Base-by-base conservation (phyloP, 108 stramenopile species). In the Poteriospumella lacustris region DNA sequence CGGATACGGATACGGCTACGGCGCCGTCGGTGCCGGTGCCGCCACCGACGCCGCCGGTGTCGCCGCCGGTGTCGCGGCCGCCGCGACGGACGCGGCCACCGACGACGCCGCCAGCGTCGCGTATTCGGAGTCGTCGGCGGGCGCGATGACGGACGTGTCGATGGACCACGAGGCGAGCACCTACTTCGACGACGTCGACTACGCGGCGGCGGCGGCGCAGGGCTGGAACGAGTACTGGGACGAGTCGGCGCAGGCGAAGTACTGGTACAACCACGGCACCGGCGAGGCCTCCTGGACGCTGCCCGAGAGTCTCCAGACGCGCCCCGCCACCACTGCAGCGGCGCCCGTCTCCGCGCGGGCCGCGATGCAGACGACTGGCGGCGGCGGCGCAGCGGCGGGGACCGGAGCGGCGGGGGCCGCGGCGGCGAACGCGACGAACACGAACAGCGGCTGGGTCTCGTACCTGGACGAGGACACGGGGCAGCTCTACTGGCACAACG, bases 171-270 rank as follows among this genome's bases (percentile, higher is more conserved):
- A 73, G 19, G 36, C 12, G 36, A 42, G 41, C n/a, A 12, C 26
- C 31, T 19, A 33, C 31, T 34, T 5, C 31, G 36, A 40, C 19
- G 70, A 73, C 42, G 26, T 28, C 41, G 47, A 52, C 5, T 68
- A 15, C 36, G 43, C 40, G 38, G 70, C 12, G 3, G 41, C 9
- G 28, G 31, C 28, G 12, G 26, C 26, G 9, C 5, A 56, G 26
- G 44, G 33, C 33, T 73, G 70, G 70, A n/a, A 73, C 26, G 70
- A 73, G 41, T 73, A 52, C 36, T 73, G 70, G 70, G 70, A 73
- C 31, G 70, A 73, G 41, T 31, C 26, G 42, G 70, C 70, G 26
- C 70, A 73, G 36, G 70, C 70, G 9, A 73, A 73, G 24, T 73
- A 73, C 36, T 73, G 70, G 70, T 73, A 73, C 41, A 73, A 73